Evolutionary conservation across 164 flowering plant genomes (phyloP), one percentile per base, ranked within the genome.

Genomic region (Aristolochia contorta): DNA sequence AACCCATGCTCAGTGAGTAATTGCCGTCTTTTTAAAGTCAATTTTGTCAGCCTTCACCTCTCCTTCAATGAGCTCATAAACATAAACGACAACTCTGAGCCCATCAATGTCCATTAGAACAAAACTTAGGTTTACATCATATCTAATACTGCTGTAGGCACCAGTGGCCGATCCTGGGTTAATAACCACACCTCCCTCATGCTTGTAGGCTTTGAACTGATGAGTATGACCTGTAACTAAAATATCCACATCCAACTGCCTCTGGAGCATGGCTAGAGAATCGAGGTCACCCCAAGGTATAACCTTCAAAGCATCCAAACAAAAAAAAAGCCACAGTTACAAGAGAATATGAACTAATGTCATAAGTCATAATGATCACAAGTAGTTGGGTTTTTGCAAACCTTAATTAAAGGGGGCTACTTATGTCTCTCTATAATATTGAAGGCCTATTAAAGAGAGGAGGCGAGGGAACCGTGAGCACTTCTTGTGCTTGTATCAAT

Each of bases 201-300:
- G 74, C 59, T 71, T 71, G 64, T 71, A 67, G 50, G 70, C 70
- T 65, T 67, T 67, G 70, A 85, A 85, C 70, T 85, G 95, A 69
- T 87, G 95, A 30, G 95, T 85, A 65, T 91, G 97, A 30, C 97
- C 97, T 0, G 91, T 91, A 52, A 91, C 89, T n/a, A 88, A 86
- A 69, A 91, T 91, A 78, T 88, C 97, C 16, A 91, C 97, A 65
- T 86, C 96, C 70, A 91, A 70, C 79, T 91, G 96, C 68, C 97
- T 86, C 73, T 91, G 97, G 48, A 91, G 84, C 97, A 91, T 91
- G 58, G 96, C 92, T 47, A 91, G 73, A n/a, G 96, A 91, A 71
- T 91, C 96, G 53, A 91, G 73, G 73, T 91, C 97, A 14, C 97
- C 96, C 91, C 96, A 89, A 58, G 96, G 97, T 58, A 91, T 72